These are phyloP conservation scores for Saturnispora ahearnii DNA, from an alignment of 805 yeast species.

Conservation along the genomic window DNA sequence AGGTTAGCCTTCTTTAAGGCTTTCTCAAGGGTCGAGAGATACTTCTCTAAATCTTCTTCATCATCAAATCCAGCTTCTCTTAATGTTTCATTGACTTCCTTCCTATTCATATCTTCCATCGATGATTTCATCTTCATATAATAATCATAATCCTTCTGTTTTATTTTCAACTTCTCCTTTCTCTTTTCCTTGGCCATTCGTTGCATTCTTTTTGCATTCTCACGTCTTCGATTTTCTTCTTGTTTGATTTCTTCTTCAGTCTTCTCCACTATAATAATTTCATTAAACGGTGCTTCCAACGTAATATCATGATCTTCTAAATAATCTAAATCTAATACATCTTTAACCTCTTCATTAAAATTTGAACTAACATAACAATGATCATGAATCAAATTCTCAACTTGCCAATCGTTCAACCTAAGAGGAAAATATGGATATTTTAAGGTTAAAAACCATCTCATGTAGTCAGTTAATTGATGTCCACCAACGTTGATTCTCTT, in stretches of 20 bases:
- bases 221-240: slow-evolving; percentile 72
- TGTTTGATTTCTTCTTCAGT: slow-evolving; percentile 71
- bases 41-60: slow-evolving; percentile 60
- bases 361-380: slow-evolving; percentile 69
- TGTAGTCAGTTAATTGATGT: slow-evolving; percentile 52
- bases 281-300: slow-evolving; percentile 73
- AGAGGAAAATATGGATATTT: slow-evolving; percentile 92
- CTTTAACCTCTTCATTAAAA: slow-evolving; percentile 54
- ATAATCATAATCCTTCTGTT: slow-evolving; percentile 72
- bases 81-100: slow-evolving; percentile 45
- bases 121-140: slow-evolving; percentile 50
- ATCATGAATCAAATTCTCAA: slow-evolving; percentile 59
- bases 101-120: slow-evolving; percentile 40
- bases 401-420: slow-evolving; percentile 53
- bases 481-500: slow-evolving; percentile 94
- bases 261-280: slow-evolving; percentile 58
- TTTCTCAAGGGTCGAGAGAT: slow-evolving; percentile 54
- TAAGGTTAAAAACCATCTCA: slow-evolving; percentile 55
- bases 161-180: slow-evolving; percentile 67
- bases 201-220: slow-evolving; percentile 81
- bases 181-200: slow-evolving; percentile 87
- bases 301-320: slow-evolving; percentile 66
- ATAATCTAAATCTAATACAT: slow-evolving; percentile 48
- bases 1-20: slow-evolving; percentile 56
- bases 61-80: slow-evolving; percentile 73